Percentiles rank a stretch among this genome's conserved stretches.
Conservation (phyloP, 1,139 yeast genomes). For the Yamadazyma buinensis region DNA sequence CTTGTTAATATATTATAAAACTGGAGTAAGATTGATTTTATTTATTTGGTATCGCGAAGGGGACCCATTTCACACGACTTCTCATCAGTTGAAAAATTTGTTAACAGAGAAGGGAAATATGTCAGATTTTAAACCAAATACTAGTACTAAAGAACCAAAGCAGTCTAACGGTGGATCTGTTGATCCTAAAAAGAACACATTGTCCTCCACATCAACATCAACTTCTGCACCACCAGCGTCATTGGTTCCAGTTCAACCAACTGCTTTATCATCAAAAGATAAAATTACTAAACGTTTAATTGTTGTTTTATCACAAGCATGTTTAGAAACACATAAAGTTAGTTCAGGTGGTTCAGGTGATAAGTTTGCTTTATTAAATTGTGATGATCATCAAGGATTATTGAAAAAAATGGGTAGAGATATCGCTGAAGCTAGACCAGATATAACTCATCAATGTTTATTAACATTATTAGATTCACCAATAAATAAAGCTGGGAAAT, state of each 20-base stretch:
- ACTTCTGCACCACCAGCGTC: constrained; percentile 50
- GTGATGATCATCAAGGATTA: constrained; percentile 97
- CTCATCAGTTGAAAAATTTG: constrained; percentile 5
- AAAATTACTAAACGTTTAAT: constrained; percentile 79
- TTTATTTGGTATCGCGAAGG: no score
- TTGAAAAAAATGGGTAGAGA: constrained; percentile 95
- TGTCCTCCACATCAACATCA: background rate
- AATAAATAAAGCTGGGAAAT: constrained; percentile 92
- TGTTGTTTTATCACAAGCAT: constrained; percentile 92
- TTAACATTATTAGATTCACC: constrained; percentile 93
- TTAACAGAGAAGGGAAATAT: background rate
- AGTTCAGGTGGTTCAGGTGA: constrained; percentile 87
- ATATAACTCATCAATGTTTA: constrained; percentile 93
- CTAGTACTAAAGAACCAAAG: no score
- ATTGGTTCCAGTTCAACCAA: constrained; percentile 80
- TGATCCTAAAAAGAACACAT: background rate
- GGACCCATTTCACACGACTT: constrained; percentile 4
- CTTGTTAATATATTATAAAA: no score
- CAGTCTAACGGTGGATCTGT: background rate
- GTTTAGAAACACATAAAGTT: constrained; percentile 90
- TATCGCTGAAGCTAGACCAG: constrained; percentile 97
- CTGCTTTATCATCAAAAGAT: constrained; percentile 76
- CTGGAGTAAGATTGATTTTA: no score
- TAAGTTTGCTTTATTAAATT: constrained; percentile 86
- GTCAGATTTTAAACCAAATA: background rate